Base-by-base conservation (phyloP, 2,329 filamentous ascomycete genomes). In the Aspergillus melleus region DNA sequence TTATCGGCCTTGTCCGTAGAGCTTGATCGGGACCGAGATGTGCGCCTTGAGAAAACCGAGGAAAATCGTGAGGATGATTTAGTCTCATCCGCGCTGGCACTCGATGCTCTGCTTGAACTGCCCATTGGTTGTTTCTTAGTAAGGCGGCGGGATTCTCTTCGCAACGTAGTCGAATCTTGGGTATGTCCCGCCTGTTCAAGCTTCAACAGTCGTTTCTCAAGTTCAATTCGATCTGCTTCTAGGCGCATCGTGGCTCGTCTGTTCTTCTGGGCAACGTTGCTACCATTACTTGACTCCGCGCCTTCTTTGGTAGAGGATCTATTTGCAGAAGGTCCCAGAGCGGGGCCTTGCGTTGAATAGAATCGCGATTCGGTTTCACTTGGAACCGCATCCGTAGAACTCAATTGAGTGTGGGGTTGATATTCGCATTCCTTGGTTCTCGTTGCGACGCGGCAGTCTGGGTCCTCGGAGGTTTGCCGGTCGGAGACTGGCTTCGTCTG, bases 81-180 rank as follows among this genome's bases (percentile, higher is more conserved):
- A 24, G 68, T 62, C 55, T 67, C 65, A 19, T 71, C 69, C n/a
- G 66, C 63, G 56, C 67, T 66, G 14, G 66, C 64, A 54, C 72
- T 76, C 11, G 73, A 70, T 24, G 68, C 68, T 58, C 74, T 67
- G 32, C 66, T 71, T 29, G 69, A 69, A 56, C 59, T 72, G 20
- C 61, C 62, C 4, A 71, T 49, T 1, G 73, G 72, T 49, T 74
- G 72, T 58, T 74, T 76, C 58, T 76, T 76, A 16, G 68, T 71
- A 16, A 76, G 64, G 32, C 74, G 73, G 2, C 71, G 72, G 32
- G 71, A 61, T 16, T 64, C 63, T 46, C 68, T 66, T 49, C 67
- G 70, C 49, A 61, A 29, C 20, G 54, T 24, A 16, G 46, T 60
- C 20, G 51, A 50, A 50, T 60, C 64, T 56, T 55, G 60, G 29